Base-by-base conservation (phyloP, 2,329 filamentous ascomycete genomes). In the Graphilbum fragrans region DNA sequence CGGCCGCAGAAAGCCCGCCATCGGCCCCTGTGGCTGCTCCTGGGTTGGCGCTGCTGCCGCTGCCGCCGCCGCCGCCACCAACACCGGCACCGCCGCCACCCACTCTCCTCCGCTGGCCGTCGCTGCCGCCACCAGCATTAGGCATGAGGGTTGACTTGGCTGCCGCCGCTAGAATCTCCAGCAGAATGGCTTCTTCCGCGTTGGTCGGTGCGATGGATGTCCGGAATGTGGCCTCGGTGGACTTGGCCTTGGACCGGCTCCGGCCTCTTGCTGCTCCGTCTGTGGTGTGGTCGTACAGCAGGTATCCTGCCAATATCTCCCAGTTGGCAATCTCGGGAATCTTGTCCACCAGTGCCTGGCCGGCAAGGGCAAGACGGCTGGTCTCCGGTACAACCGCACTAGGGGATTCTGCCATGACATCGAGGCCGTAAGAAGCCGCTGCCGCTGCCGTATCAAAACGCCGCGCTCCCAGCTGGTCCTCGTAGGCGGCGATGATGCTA, bases 201-300 rank as follows among this genome's bases (percentile, higher is more conserved):
- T 82, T 72, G 21, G 74, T 70, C 5, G 90, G 79, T 34, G 82
- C 83, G 50, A 86, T 82, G 22, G 81, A 74, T 46, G 74, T 72
- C 53, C 82, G 85, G 39, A 93, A 72, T 21, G 73, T 69, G 17
- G 66, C 66, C 39, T 84, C 74, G 1, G 76, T 62, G 12, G 56
- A 56, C 46, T 50, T 55, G 6, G 54, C 47, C 37, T 47, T 55
- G 29, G 29, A 31, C 3, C 48, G 48, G 23, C 43, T 41, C 14
- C 46, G 41, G 10, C 40, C 63, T 42, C 58, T 76, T 56, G 54
- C 63, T 55, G 73, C 77, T n/a, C n/a, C n/a, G 8, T 31, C 29
- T 1, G 70, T 71, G 1, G 87, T 92, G 58, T 96, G 88, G 53
- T 98, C 92, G 56, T 86, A 94, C 2, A 98, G 68, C 7, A 98